A percentile compares a stretch with the other conserved stretches of the same genome.
Conservation (phyloP, 257 asterid species). For the Verbena officinalis region DNA sequence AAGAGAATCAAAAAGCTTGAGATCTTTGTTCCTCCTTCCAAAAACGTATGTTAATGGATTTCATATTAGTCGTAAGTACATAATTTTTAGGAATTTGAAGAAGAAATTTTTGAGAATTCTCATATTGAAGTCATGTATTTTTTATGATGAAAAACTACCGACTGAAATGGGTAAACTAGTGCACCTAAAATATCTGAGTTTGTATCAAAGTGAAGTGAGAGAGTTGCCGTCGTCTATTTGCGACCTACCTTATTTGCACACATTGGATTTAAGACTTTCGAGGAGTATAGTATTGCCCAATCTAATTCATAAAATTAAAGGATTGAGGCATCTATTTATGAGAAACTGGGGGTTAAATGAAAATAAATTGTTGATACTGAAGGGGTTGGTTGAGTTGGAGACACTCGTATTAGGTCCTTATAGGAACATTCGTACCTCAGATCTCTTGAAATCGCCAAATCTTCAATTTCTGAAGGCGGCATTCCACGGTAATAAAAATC, state of each 20-base stretch:
- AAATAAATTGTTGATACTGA: not conserved
- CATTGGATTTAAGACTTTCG: not conserved
- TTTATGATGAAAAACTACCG: not conserved
- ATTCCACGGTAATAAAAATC: not conserved
- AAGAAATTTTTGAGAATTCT: slow-evolving; percentile 6
- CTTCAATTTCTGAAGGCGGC: not conserved
- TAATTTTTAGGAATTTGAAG: not conserved
- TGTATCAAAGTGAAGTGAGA: not conserved
- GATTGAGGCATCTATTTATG: slow-evolving; percentile 21
- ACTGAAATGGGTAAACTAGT: not conserved
- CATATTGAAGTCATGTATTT: not conserved
- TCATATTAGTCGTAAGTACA: too few species aligned
- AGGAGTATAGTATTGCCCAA: not conserved
- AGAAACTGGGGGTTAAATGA: not conserved
- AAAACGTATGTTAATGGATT: too few species aligned
- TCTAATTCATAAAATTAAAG: slow-evolving; percentile 8
- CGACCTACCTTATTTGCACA: slow-evolving; percentile 5
- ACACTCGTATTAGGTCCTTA: not conserved
- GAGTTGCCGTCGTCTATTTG: slow-evolving; percentile 15
- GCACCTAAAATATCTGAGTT: slow-evolving; percentile 23
- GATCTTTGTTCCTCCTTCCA: not conserved
- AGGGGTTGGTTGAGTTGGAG: slow-evolving; percentile 24
- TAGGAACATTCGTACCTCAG: not conserved
- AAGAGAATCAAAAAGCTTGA: not conserved
- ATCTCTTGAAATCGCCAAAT: not conserved